These are phyloP conservation scores for Globisporangium barbulae DNA, from an alignment of 352 stramenopile species.

Conservation along the genomic window DNA sequence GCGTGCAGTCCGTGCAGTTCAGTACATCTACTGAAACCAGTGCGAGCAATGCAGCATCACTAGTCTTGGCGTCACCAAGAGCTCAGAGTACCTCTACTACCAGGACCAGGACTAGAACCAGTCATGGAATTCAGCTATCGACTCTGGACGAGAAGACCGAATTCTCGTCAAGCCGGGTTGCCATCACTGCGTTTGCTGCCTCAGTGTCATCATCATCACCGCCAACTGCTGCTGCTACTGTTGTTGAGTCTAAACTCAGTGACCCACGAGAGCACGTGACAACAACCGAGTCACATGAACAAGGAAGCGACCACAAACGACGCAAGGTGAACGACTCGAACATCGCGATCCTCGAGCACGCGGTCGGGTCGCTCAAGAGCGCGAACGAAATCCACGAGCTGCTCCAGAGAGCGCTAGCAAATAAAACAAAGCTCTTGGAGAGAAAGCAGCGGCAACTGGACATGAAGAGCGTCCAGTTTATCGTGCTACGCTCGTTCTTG, in stretches of 20 bases:
- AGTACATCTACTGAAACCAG: constrained; percentile 17
- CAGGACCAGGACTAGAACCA: background rate
- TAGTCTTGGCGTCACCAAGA: background rate
- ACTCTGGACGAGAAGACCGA: constrained; percentile 10
- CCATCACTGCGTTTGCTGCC: background rate
- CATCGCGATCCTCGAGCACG: constrained; percentile 40
- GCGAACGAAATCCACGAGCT: constrained; percentile 30
- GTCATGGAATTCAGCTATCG: background rate
- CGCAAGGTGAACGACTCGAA: constrained; percentile 29
- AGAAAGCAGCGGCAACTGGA: constrained; percentile 21
- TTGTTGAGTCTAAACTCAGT: background rate
- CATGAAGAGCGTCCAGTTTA: constrained; percentile 32
- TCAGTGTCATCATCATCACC: background rate
- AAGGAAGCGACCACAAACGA: background rate
- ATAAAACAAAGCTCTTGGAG: constrained; percentile 21
- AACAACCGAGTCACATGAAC: background rate
- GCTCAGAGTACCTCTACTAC: background rate
- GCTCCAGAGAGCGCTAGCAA: constrained; percentile 26
- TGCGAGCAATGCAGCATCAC: background rate
- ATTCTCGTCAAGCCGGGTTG: constrained; percentile 7
- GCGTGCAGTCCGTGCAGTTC: constrained; percentile 3
- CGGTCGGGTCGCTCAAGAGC: constrained; percentile 35
- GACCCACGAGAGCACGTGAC: background rate
- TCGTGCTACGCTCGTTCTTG: constrained; percentile 36
- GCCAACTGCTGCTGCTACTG: background rate